Conservation (phyloP, 2,329 filamentous ascomycete species). For the Eutypella sp. region DNA sequence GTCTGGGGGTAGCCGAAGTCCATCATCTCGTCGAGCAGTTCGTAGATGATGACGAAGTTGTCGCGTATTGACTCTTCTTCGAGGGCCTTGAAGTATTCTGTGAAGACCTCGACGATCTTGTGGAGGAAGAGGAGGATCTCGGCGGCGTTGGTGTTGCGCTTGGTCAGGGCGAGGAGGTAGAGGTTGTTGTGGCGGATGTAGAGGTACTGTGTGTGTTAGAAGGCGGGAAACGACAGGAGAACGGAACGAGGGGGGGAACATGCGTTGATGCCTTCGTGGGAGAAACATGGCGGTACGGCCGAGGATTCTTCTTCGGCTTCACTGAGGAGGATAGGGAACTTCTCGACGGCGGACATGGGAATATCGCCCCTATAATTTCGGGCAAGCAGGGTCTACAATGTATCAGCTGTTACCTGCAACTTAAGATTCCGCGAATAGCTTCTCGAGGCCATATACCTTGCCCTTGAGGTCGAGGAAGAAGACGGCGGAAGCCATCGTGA, state of each 20-base stretch:
- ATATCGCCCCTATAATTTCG: slow-evolving; percentile 98
- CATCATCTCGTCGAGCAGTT: slow-evolving; percentile 99
- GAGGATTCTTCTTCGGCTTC: slow-evolving; percentile 99
- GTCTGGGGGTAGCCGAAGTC: slow-evolving; percentile 99
- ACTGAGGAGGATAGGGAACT: slow-evolving; percentile 91
- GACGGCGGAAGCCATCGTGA: slow-evolving; percentile 86
- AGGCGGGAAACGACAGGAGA: background rate
- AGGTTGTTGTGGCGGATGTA: slow-evolving; percentile 99
- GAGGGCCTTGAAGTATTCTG: slow-evolving; percentile 98
- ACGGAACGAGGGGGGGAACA: slow-evolving; percentile 27
- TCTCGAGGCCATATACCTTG: no score
- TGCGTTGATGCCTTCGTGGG: slow-evolving; percentile 96
- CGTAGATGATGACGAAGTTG: slow-evolving; percentile 99
- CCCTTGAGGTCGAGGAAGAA: slow-evolving; percentile 99
- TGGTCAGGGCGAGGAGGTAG: slow-evolving; percentile 94
- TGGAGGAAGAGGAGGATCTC: slow-evolving; percentile 98
- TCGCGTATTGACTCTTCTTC: slow-evolving; percentile 98
- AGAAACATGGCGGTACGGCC: slow-evolving; percentile 95
- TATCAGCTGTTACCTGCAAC: no score
- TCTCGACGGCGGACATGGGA: slow-evolving; percentile 98
- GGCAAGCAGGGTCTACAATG: slow-evolving; percentile 80
- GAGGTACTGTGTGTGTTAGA: slow-evolving; percentile 64
- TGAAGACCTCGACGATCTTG: slow-evolving; percentile 97
- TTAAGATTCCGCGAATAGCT: no score
- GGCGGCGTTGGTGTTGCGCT: slow-evolving; percentile 97